Percentiles rank a stretch among this genome's conserved stretches.
These are phyloP conservation scores for Irpex rosettiformis DNA, from an alignment of 1,284 basidiomycete species.

Conservation along the genomic window DNA sequence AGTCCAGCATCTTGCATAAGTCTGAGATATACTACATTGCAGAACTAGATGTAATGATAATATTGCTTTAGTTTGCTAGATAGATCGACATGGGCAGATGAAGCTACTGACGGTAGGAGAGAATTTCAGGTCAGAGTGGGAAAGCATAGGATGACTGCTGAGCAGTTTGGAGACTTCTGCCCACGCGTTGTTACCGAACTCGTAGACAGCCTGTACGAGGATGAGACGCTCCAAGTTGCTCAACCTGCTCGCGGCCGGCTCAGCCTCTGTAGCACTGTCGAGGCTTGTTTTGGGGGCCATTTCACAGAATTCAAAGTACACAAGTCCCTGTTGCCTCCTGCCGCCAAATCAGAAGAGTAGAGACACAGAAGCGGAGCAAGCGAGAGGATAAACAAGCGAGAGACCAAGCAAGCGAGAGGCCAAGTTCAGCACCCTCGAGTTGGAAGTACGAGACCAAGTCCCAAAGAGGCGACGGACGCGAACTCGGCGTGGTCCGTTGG, in stretches of 20 bases:
- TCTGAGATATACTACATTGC: constrained; percentile 60
- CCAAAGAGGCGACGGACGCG: background rate
- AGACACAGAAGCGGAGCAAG: background rate
- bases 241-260: constrained; percentile 4
- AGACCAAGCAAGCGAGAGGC: background rate
- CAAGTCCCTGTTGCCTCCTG: background rate
- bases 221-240: constrained; percentile 64
- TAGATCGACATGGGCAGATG: constrained; percentile 13
- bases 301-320: no score
- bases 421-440: background rate
- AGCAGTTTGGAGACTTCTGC: constrained; percentile 62
- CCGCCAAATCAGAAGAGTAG: background rate
- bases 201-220: constrained; percentile 82
- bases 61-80: constrained; percentile 21
- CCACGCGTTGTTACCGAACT: constrained; percentile 80
- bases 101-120: constrained; percentile 51
- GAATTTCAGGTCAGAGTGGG: constrained; percentile 63
- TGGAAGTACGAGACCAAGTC: background rate
- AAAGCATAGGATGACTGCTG: constrained; percentile 61
- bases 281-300: constrained; percentile 8
- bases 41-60: constrained; percentile 45
- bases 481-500: background rate
- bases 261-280: constrained; percentile 4
- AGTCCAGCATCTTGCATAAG: constrained; percentile 68
- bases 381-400: background rate